These are phyloP conservation scores for Lecanosticta acicola DNA, from an alignment of 2,329 filamentous ascomycete species.

Conservation along the genomic window DNA sequence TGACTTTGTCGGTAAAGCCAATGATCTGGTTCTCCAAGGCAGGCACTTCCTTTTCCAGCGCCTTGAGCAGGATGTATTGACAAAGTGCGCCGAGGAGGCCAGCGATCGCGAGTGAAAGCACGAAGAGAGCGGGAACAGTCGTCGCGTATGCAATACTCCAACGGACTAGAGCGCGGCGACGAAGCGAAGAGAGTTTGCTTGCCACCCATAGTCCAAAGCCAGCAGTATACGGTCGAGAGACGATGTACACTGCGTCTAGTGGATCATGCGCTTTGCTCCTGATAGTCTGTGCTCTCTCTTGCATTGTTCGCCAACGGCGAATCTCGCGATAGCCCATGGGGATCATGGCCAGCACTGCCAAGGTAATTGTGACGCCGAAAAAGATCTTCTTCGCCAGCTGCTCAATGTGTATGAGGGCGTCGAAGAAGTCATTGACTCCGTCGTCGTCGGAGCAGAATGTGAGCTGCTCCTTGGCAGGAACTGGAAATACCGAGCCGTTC, in stretches of 20 bases:
- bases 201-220: slow-evolving; percentile 65
- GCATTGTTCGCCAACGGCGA: slow-evolving; percentile 67
- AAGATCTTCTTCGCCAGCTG: slow-evolving; percentile 66
- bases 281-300: slow-evolving; percentile 63
- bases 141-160: slow-evolving; percentile 89
- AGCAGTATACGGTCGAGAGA: slow-evolving; percentile 72
- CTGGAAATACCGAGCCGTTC: slow-evolving; percentile 69
- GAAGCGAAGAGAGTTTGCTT: slow-evolving; percentile 55
- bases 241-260: slow-evolving; percentile 84
- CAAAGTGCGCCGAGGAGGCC: slow-evolving; percentile 78
- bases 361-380: slow-evolving; percentile 64
- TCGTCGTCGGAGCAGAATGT: slow-evolving; percentile 85
- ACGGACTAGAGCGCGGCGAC: slow-evolving; percentile 66
- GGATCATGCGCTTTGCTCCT: slow-evolving; percentile 63
- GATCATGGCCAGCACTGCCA: slow-evolving; percentile 66
- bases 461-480: slow-evolving; percentile 75
- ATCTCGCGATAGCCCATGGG: slow-evolving; percentile 80
- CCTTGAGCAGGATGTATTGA: slow-evolving; percentile 70
- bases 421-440: slow-evolving; percentile 78
- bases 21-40: slow-evolving; percentile 68
- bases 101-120: slow-evolving; percentile 74
- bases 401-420: slow-evolving; percentile 61
- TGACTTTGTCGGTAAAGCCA: slow-evolving; percentile 72
- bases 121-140: slow-evolving; percentile 75
- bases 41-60: slow-evolving; percentile 70